These are phyloP conservation scores for Poterioochromonas sp. DNA, from an alignment of 352 stramenopile genomes.

Conservation along the genomic window DNA sequence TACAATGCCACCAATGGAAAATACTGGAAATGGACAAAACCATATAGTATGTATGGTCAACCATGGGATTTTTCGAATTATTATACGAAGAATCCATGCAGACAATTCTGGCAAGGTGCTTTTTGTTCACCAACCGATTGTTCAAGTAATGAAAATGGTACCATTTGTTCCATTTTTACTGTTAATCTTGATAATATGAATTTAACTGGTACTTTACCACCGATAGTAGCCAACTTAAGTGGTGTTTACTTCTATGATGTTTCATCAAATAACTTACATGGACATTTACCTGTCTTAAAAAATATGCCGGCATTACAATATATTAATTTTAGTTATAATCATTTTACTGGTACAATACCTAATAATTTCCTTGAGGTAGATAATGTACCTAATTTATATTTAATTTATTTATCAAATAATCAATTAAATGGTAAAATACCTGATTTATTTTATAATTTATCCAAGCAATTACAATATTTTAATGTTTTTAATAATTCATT, in stretches of 20 bases:
- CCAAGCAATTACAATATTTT: background rate
- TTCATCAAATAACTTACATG: background rate
- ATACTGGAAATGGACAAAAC: background rate
- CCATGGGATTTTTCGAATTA: background rate
- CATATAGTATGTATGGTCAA: background rate
- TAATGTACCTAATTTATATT: background rate
- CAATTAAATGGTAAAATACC: background rate
- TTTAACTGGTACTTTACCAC: slow-evolving; percentile 11
- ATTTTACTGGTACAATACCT: slow-evolving; percentile 7
- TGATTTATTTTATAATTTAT: background rate
- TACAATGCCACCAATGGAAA: slow-evolving; percentile 6
- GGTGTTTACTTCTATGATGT: background rate
- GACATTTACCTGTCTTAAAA: background rate
- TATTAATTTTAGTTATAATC: slow-evolving; percentile 16
- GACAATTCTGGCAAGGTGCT: background rate
- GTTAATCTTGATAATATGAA: background rate
- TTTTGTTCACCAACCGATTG: background rate
- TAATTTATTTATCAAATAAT: background rate
- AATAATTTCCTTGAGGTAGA: background rate
- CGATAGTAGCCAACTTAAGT: background rate
- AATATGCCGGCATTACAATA: too few species aligned
- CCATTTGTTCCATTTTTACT: too few species aligned
- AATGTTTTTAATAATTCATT: slow-evolving; percentile 4
- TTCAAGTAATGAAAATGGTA: too few species aligned
- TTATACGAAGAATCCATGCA: background rate